Base-by-base conservation (phyloP, 2,329 filamentous ascomycete genomes). In the Sphaerulina vaccinii region DNA sequence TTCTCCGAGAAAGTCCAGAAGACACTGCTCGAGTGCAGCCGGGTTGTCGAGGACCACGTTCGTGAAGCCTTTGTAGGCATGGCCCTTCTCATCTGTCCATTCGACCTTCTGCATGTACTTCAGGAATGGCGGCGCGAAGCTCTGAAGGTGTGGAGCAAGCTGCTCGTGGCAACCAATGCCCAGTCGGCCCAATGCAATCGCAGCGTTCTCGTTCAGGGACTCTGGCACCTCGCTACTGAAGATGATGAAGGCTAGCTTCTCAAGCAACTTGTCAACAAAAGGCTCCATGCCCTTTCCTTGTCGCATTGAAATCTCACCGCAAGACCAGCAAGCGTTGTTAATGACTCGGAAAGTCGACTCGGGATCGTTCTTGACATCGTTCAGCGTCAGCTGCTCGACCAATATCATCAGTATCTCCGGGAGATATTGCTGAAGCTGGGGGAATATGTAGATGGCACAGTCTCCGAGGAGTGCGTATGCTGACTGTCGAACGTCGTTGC, bases 321-420 rank as follows among this genome's bases (percentile, higher is more conserved):
- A 85, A 5, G 91, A 95, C 93, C 93, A 99, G 74, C 92, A 97
- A 18, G 93, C 92, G 68, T 99, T 99, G 79, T 97, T 99, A 54
- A 97, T 85, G 23, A 97, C 91, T 54, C 90, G 90, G 69, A 96
- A 96, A 11, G 85, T 86, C 15, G 83, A 87, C 58, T 95, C 89
- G 55, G 90, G 87, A 62, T 95, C 89, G 55, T 91, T 87, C 49
- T 79, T 79, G 55, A 90, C 86, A 60, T 73, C 65, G 11, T 61
- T 64, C 32, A 96, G 76, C 60, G 97, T 91, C 22, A 99, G 82
- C 68, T 97, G 91, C 63, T 84, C 83, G 58, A 96, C 81, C n/a
- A 96, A 75, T 42, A 92, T 84, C 0, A 89, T 87, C 67, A 97
- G 75, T 49, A 97, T 79, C 10, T 78, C 82, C 1, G 82, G 79